Conservation (phyloP, 306 rosid genomes). For the Trifolium subterraneum region DNA sequence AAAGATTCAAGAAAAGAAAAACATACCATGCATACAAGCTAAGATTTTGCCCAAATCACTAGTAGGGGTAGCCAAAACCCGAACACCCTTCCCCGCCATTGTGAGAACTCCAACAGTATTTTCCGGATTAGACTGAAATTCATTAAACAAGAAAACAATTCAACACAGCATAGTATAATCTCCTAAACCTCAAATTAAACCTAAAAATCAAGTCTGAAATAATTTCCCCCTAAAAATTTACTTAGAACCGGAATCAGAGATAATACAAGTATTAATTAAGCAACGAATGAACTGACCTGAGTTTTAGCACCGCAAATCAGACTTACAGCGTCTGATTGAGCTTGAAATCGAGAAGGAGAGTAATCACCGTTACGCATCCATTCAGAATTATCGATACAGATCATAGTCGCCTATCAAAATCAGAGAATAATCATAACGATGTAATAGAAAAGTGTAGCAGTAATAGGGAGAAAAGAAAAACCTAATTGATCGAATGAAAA, state of each 20-base stretch:
- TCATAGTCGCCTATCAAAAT: constrained; percentile 76
- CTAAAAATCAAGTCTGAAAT: constrained; percentile 9
- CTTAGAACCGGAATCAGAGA: neutral
- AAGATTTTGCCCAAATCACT: constrained; percentile 91
- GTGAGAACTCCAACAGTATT: constrained; percentile 93
- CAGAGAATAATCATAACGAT: neutral
- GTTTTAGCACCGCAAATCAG: constrained; percentile 98
- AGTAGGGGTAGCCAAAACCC: constrained; percentile 91
- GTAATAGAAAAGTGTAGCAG: neutral
- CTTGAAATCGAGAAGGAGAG: constrained; percentile 85
- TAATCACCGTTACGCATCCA: constrained; percentile 98
- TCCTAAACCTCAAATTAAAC: neutral
- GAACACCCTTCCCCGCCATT: constrained; percentile 93
- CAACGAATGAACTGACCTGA: constrained; percentile 53
- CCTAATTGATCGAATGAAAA: constrained; percentile 46
- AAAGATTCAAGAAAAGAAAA: constrained; percentile 30
- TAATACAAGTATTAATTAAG: constrained; percentile 20
- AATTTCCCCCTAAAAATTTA: neutral
- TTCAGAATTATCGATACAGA: constrained; percentile 92
- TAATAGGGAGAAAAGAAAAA: constrained; percentile 40
- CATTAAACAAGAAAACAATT: constrained; percentile 9
- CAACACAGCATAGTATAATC: neutral
- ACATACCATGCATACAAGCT: constrained; percentile 93
- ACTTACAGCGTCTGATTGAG: constrained; percentile 89
- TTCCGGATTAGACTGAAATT: constrained; percentile 84